Percentiles rank a stretch among this genome's conserved stretches.
phyloP scores from a whole-genome alignment of 2,329 filamentous ascomycete genomes.

The Xylaria sp. region DNA sequence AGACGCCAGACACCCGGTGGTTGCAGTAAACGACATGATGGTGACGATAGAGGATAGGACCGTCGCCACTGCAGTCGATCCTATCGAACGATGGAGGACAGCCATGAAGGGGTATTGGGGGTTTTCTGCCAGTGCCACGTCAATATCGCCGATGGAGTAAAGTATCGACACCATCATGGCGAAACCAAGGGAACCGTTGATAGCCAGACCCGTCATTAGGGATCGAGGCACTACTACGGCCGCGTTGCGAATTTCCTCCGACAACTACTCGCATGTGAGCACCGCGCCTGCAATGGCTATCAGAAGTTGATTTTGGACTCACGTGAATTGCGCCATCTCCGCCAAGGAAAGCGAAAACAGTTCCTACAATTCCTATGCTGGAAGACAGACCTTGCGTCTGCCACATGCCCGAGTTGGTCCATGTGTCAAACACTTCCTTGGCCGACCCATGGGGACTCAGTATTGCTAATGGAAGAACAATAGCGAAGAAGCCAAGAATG shows the following conservation, averaged over 20 bases:
- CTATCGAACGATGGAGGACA: slow-evolving; percentile 48
- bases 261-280: slow-evolving; percentile 32
- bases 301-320: slow-evolving; percentile 1
- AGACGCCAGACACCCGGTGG: slow-evolving; percentile 50
- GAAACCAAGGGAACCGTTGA: slow-evolving; percentile 50
- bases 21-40: slow-evolving; percentile 43
- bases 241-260: slow-evolving; percentile 44
- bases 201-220: slow-evolving; percentile 42
- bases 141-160: slow-evolving; percentile 48
- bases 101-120: slow-evolving; percentile 56
- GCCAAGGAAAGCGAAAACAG: slow-evolving; percentile 21
- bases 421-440: slow-evolving; percentile 30
- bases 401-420: slow-evolving; percentile 22
- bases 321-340: slow-evolving; percentile 22
- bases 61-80: slow-evolving; percentile 42
- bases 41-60: slow-evolving; percentile 47
- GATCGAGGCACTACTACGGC: slow-evolving; percentile 45
- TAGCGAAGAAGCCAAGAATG: slow-evolving; percentile 42
- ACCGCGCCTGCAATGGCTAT: not conserved
- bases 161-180: slow-evolving; percentile 52
- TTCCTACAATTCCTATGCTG: slow-evolving; percentile 16
- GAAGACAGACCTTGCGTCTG: slow-evolving; percentile 24
- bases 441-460: slow-evolving; percentile 28
- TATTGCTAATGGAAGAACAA: slow-evolving; percentile 34
- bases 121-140: slow-evolving; percentile 38